Evolutionary conservation across 2,329 filamentous ascomycete species (phyloP).

Genomic region (Madurella mycetomatis): DNA sequence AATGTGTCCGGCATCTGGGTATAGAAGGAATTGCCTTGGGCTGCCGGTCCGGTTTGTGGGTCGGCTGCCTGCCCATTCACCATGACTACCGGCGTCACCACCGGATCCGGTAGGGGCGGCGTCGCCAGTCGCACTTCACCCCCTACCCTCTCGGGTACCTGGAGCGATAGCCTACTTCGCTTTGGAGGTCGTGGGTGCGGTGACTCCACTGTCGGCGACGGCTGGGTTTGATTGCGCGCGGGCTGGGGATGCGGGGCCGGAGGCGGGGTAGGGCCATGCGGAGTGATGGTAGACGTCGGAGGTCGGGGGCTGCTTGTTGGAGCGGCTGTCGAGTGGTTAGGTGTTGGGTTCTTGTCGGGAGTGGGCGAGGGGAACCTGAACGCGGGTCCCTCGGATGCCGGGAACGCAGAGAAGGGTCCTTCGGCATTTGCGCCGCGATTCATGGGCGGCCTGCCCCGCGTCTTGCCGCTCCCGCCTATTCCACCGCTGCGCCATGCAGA

Average conservation of each 20-base stretch:
- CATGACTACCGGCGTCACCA: conserved; percentile 27
- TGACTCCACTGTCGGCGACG: conserved; percentile 18
- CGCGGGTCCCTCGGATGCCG: conserved; percentile 49
- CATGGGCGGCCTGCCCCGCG: conserved; percentile 74
- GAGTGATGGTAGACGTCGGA: neutral
- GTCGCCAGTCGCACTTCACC: conserved; percentile 32
- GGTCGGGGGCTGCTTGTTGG: conserved; percentile 1
- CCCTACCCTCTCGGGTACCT: conserved; percentile 47
- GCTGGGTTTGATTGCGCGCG: neutral
- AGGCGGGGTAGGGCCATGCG: neutral
- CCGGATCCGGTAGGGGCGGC: conserved; percentile 21
- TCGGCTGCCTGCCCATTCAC: conserved; percentile 29
- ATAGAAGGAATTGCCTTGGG: neutral
- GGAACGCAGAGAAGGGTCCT: conserved; percentile 67
- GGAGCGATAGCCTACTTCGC: conserved; percentile 53
- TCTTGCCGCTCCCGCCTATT: conserved; percentile 60
- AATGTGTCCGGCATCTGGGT: neutral
- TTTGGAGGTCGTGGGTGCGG: conserved; percentile 24
- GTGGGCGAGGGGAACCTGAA: conserved; percentile 34
- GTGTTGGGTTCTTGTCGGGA: conserved; percentile 8
- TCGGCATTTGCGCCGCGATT: conserved; percentile 50
- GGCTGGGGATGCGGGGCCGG: conserved; percentile 4
- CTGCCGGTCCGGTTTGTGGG: neutral
- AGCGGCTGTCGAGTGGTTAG: neutral
- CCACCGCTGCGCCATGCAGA: conserved; percentile 78